These are phyloP conservation scores for Dysphania ambrosioides DNA, from an alignment of 148 eudicot genomes.

Conservation along the genomic window DNA sequence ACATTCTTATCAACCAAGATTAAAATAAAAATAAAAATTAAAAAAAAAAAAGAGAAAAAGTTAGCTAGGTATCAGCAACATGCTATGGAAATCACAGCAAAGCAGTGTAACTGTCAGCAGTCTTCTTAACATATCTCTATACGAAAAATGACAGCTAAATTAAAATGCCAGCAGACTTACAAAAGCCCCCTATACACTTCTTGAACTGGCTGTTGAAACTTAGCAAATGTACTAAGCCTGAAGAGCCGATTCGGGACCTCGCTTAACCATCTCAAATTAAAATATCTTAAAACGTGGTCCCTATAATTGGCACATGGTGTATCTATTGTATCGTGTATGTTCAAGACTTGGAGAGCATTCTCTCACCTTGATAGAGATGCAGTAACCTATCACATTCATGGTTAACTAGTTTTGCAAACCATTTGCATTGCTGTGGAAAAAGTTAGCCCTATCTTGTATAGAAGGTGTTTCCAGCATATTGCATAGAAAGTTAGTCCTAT, in stretches of 20 bases:
- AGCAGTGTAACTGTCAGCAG: neutral
- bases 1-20: too few species aligned
- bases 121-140: neutral
- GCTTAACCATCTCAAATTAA: neutral
- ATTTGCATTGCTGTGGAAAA: neutral
- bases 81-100: neutral
- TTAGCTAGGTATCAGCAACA: too few species aligned
- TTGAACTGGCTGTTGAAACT: neutral
- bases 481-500: neutral
- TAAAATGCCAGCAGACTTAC: neutral
- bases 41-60: too few species aligned
- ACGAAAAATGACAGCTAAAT: neutral
- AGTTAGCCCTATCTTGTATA: neutral
- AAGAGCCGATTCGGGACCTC: neutral
- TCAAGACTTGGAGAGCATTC: neutral
- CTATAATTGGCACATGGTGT: neutral
- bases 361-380: neutral
- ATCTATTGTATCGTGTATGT: neutral
- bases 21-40: too few species aligned
- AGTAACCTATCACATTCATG: neutral
- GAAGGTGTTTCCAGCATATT: too few species aligned
- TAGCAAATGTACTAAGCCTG: neutral
- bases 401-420: neutral
- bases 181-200: neutral
- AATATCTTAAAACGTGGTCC: neutral